These are phyloP conservation scores for Rusavskia elegans DNA, from an alignment of 495 filamentous ascomycete species.

Conservation along the genomic window DNA sequence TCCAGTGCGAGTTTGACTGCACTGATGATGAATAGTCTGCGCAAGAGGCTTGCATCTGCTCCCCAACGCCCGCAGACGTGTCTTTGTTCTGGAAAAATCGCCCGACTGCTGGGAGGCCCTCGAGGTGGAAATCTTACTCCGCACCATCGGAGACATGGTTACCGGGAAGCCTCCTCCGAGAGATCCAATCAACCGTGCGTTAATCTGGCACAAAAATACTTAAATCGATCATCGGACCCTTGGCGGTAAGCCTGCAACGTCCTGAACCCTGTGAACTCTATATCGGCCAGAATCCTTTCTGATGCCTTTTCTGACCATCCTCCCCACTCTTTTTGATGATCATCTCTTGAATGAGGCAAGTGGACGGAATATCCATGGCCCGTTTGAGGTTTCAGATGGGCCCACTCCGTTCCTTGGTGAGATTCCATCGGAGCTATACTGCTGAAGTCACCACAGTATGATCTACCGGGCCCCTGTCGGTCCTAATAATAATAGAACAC, in stretches of 20 bases:
- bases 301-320: not conserved
- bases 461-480: no score
- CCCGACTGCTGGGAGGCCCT: not conserved
- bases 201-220: no score
- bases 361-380: not conserved
- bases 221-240: no score
- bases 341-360: not conserved
- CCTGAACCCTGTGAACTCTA: not conserved
- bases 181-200: no score
- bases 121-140: no score
- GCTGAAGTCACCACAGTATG: no score
- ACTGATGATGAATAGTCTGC: not conserved
- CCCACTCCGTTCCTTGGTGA: no score
- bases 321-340: not conserved
- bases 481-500: no score
- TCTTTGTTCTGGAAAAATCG: not conserved
- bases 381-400: not conserved
- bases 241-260: not conserved
- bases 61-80: not conserved
- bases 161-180: no score
- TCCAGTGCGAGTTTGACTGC: not conserved
- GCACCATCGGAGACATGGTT: no score
- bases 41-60: not conserved
- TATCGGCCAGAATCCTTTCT: not conserved
- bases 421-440: no score